phyloP scores from a whole-genome alignment of 179 eudicot genomes.

The Nepenthes alata region DNA sequence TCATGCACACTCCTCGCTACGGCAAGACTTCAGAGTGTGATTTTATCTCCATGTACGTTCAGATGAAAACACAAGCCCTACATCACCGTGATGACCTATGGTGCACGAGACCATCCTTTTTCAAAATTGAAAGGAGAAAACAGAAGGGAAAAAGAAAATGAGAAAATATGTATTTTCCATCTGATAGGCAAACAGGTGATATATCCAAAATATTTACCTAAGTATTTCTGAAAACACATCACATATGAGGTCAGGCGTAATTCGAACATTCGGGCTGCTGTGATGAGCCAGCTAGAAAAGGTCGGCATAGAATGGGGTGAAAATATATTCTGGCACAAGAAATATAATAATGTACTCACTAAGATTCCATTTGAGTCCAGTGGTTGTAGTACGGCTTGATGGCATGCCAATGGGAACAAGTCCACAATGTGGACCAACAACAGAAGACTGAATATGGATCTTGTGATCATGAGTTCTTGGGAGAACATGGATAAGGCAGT shows the following conservation, averaged over 20 bases:
- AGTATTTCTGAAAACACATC: no score
- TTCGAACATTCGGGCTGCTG: no score
- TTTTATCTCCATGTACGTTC: neutral
- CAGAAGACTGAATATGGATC: conserved; percentile 50
- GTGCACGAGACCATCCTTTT: no score
- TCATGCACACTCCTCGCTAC: no score
- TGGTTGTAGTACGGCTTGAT: conserved; percentile 51
- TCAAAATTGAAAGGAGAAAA: no score
- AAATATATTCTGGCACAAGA: neutral
- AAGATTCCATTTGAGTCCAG: conserved; percentile 86
- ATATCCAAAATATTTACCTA: neutral
- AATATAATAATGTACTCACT: conserved; percentile 31
- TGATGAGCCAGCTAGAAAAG: no score
- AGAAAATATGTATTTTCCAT: no score
- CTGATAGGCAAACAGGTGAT: neutral
- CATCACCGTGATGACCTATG: no score
- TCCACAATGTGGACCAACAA: conserved; percentile 96
- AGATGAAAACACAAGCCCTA: neutral
- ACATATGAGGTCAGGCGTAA: no score
- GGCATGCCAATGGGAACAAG: conserved; percentile 64
- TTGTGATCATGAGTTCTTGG: conserved; percentile 58
- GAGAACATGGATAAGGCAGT: conserved; percentile 82
- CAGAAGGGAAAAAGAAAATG: no score
- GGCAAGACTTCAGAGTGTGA: neutral
- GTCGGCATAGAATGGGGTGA: no score